These are phyloP conservation scores for Scheffersomyces spartinae DNA, from an alignment of 805 yeast genomes.

Conservation along the genomic window DNA sequence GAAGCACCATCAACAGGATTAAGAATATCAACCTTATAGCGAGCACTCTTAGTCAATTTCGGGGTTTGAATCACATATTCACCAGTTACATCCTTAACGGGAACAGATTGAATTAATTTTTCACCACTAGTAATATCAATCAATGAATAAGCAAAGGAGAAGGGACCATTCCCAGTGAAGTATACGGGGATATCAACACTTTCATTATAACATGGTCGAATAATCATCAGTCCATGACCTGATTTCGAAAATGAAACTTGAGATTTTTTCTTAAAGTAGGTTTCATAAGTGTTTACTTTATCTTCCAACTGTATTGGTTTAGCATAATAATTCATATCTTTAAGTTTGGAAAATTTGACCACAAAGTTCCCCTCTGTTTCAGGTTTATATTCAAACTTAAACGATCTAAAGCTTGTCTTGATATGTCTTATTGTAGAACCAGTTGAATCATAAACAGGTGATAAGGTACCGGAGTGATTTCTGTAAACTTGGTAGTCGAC, in stretches of 20 bases:
- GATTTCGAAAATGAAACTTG: constrained; percentile 22
- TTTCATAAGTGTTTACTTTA: constrained; percentile 43
- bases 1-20: constrained; percentile 65
- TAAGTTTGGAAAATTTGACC: constrained; percentile 53
- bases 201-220: constrained; percentile 20
- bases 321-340: constrained; percentile 51
- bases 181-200: constrained; percentile 34
- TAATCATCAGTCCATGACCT: not conserved
- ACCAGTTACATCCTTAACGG: constrained; percentile 26
- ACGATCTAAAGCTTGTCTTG: constrained; percentile 15
- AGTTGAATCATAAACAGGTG: constrained; percentile 20
- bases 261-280: constrained; percentile 65
- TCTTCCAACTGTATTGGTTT: constrained; percentile 21
- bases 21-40: constrained; percentile 51
- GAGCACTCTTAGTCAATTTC: constrained; percentile 53
- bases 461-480: constrained; percentile 16
- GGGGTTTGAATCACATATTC: constrained; percentile 41
- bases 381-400: constrained; percentile 57
- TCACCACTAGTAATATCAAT: constrained; percentile 28
- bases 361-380: constrained; percentile 71
- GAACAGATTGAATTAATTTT: constrained; percentile 13
- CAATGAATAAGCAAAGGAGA: constrained; percentile 56
- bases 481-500: constrained; percentile 53
- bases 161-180: constrained; percentile 76
- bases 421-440: constrained; percentile 18